Conservation (phyloP, 2,329 filamentous ascomycete species). For the Ophiosphaerella herpotricha region DNA sequence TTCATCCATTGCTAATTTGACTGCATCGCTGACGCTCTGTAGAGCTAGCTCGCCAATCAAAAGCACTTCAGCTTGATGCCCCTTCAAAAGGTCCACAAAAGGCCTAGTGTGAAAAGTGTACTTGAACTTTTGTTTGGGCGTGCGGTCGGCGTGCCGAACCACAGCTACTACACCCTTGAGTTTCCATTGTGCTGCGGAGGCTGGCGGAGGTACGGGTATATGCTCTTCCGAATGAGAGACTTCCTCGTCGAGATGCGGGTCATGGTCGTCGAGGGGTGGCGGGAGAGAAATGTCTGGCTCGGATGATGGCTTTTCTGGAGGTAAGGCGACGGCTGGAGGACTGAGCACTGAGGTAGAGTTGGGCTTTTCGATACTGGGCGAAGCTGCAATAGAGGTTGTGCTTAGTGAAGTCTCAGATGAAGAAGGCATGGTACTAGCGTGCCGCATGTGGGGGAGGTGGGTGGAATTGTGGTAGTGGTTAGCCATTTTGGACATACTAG, state of each 20-base stretch:
- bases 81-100: constrained; percentile 91
- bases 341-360: constrained; percentile 25
- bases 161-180: constrained; percentile 97
- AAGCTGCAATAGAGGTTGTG: constrained; percentile 50
- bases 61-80: constrained; percentile 94
- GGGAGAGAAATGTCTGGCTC: constrained; percentile 40
- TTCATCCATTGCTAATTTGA: constrained; percentile 76
- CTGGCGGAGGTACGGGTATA: constrained; percentile 52
- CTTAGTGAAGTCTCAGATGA: constrained; percentile 53
- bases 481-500: constrained; percentile 65
- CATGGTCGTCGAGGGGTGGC: constrained; percentile 31
- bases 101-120: constrained; percentile 98
- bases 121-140: constrained; percentile 99
- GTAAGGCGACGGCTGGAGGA: constrained; percentile 13
- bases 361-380: constrained; percentile 49
- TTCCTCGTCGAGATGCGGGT: constrained; percentile 24
- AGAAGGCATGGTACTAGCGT: constrained; percentile 42
- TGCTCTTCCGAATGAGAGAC: constrained; percentile 40
- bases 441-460: constrained; percentile 43
- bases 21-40: constrained; percentile 85
- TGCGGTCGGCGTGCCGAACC: constrained; percentile 93
- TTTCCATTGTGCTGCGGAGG: constrained; percentile 93
- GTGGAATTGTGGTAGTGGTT: constrained; percentile 46
- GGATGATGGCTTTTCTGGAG: constrained; percentile 28
- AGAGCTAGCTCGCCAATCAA: constrained; percentile 90